phyloP scores from a whole-genome alignment of 768 basidiomycete species.

The Phylloporus sp. region DNA sequence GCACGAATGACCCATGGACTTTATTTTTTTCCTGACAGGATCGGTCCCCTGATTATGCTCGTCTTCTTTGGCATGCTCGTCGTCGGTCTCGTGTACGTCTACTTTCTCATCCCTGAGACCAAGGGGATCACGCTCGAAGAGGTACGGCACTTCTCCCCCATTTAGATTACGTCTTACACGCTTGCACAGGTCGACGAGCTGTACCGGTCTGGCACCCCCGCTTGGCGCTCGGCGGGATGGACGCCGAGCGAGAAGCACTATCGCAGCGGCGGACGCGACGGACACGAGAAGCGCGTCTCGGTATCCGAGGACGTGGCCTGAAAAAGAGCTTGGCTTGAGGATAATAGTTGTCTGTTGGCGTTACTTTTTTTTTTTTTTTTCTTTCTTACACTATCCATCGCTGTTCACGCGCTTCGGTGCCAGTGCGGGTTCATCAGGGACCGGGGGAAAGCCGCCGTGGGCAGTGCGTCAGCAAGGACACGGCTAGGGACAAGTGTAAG shows the following conservation, averaged over 20 bases:
- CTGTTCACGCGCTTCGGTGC: background rate
- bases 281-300: constrained; percentile 23
- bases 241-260: constrained; percentile 44
- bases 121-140: constrained; percentile 67
- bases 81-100: constrained; percentile 70
- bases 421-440: background rate
- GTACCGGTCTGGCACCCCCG: constrained; percentile 61
- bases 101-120: constrained; percentile 76
- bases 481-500: background rate
- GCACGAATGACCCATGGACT: background rate
- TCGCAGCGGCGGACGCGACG: constrained; percentile 14
- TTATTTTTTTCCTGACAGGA: constrained; percentile 32
- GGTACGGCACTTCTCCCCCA: background rate
- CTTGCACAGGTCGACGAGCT: constrained; percentile 62
- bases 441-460: background rate
- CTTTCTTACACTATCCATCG: background rate
- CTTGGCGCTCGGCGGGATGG: constrained; percentile 65
- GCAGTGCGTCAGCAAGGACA: background rate
- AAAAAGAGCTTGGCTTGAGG: background rate
- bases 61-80: constrained; percentile 75
- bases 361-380: background rate
- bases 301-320: constrained; percentile 15
- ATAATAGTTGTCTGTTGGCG: background rate
- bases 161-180: background rate
- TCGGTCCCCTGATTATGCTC: constrained; percentile 70